Conservation (phyloP, 495 filamentous ascomycete species). For the Xylaria palmicola region DNA sequence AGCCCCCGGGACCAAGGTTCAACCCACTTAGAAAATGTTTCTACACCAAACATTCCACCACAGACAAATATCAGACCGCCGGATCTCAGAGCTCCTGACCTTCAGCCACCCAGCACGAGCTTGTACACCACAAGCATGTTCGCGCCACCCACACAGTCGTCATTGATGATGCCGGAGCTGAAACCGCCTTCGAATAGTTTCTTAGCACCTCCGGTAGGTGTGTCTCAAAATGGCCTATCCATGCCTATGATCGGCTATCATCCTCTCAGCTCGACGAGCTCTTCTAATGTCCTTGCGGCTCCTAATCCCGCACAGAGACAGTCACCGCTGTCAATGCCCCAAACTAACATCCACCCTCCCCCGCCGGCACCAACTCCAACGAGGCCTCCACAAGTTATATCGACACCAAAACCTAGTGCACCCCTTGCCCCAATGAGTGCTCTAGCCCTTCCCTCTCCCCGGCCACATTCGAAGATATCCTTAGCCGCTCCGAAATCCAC, state of each 20-base stretch:
- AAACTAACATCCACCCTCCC: conserved; percentile 19
- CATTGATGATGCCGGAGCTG: conserved; percentile 31
- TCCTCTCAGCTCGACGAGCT: conserved; percentile 4
- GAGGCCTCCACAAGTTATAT: neutral
- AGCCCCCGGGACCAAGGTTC: conserved; percentile 15
- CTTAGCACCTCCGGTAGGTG: conserved; percentile 40
- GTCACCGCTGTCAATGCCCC: conserved; percentile 41
- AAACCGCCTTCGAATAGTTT: conserved; percentile 37
- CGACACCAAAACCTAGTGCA: conserved; percentile 11
- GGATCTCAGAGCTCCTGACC: conserved; percentile 22
- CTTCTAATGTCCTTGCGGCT: conserved; percentile 42
- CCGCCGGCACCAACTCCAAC: conserved; percentile 18
- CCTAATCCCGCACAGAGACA: conserved; percentile 44
- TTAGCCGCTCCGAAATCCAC: conserved; percentile 14
- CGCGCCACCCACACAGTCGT: conserved; percentile 29
- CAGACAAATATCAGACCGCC: conserved; percentile 10
- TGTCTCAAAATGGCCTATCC: conserved; percentile 27
- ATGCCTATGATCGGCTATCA: conserved; percentile 35
- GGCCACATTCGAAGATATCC: conserved; percentile 15
- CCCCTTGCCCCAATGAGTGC: conserved; percentile 14
- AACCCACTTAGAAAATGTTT: conserved; percentile 21
- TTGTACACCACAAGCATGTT: conserved; percentile 33
- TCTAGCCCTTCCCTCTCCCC: conserved; percentile 8
- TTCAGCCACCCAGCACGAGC: conserved; percentile 23
- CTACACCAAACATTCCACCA: neutral